Percentiles rank a stretch among this genome's conserved stretches.
Evolutionary conservation across 2,329 filamentous ascomycete species (phyloP).

Genomic region (Fusarium protoensiforme): DNA sequence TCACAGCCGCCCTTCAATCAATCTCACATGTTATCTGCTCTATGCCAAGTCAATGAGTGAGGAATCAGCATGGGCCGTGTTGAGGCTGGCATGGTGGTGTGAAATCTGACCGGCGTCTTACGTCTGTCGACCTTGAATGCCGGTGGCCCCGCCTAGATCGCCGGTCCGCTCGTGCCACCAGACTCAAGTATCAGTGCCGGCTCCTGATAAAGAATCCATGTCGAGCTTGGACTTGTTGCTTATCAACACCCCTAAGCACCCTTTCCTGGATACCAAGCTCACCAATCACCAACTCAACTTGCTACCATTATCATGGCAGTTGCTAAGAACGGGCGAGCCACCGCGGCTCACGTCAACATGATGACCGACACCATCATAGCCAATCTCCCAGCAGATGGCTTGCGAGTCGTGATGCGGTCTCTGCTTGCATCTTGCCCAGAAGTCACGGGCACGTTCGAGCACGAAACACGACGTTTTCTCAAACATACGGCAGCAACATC

Average conservation of each 20-base stretch:
- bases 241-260: background rate
- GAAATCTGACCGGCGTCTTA: background rate
- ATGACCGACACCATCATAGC: constrained; percentile 59
- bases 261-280: background rate
- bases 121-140: background rate
- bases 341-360: constrained; percentile 57
- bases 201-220: background rate
- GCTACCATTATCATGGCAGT: background rate
- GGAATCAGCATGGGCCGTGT: background rate
- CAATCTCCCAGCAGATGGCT: constrained; percentile 53
- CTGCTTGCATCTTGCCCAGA: constrained; percentile 9
- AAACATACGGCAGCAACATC: background rate
- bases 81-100: background rate
- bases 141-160: background rate
- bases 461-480: constrained; percentile 6
- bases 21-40: background rate
- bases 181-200: background rate
- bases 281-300: background rate
- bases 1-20: background rate
- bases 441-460: constrained; percentile 7
- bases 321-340: constrained; percentile 17
- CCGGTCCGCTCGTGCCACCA: background rate
- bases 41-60: background rate
- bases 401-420: constrained; percentile 49
- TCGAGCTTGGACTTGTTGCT: background rate